Base-by-base conservation (phyloP, 768 basidiomycete genomes). In the Tulasnella sp. region DNA sequence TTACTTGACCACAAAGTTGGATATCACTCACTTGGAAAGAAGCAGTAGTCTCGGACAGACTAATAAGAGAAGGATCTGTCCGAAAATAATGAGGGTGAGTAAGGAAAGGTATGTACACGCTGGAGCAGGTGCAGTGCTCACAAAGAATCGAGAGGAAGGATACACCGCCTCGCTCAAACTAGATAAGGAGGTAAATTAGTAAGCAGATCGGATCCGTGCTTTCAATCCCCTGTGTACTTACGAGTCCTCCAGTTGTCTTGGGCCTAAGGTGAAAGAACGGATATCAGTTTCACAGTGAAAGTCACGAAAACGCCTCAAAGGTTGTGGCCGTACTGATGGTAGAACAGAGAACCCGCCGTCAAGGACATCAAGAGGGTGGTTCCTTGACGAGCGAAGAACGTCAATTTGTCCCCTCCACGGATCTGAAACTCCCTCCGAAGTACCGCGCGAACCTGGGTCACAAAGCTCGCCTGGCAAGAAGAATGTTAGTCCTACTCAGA, bases 131-230 rank as follows among this genome's bases (percentile, higher is more conserved):
- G 19, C 9, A 60, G 27, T 1, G 61, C 64, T 43, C 63, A 61
- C 60, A 67, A 66, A n/a, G 65, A 60, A 60, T 70, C 70, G 59
- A 72, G 62, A 42, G 72, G 62, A 53, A 72, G 68, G 62, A 71
- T 71, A 58, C 74, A 67, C 66, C 74, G 73, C 53, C 74, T 65
- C 25, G 72, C 68, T 65, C 72, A 72, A 46, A 73, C 74, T 22
- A 73, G 71, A 60, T 73, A 73, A 66, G 75, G n/a, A n/a, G n/a
- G n/a, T n/a, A n/a, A n/a, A n/a, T n/a, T 38, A 38, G 34, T 38
- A 5, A 38, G 34, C 34, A 38, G 15, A 38, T 15, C 34, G 7
- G 34, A 38, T 7, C 15, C 34, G 15, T 38, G 7, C 34, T 38
- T 38, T 38, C 75, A 9, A 72, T 72, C 12, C 73, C 7, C 5